Percentiles rank a stretch among this genome's conserved stretches.
phyloP scores from a whole-genome alignment of 345 rosid species.

The Jatropha curcas region DNA sequence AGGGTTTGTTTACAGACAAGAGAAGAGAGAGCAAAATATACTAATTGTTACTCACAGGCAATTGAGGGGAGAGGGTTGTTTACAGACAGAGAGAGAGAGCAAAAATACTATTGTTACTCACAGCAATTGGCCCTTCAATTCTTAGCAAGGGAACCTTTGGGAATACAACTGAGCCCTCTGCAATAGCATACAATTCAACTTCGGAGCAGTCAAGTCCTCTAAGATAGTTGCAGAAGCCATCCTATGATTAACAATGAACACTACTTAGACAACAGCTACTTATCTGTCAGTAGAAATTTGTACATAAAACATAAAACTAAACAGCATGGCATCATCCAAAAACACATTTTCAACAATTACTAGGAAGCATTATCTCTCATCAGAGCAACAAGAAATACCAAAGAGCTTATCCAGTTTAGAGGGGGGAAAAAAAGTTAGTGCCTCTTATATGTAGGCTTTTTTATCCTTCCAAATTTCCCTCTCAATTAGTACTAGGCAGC shows the following conservation, averaged over 20 bases:
- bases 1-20: too few species aligned
- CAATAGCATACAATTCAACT: constrained; percentile 76
- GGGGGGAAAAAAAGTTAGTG: neutral
- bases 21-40: too few species aligned
- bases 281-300: constrained; percentile 1
- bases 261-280: constrained; percentile 20
- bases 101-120: constrained; percentile 43
- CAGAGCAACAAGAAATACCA: neutral
- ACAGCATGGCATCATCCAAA: neutral
- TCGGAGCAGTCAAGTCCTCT: constrained; percentile 86
- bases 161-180: constrained; percentile 90
- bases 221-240: constrained; percentile 78
- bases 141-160: constrained; percentile 93
- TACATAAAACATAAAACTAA: neutral
- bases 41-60: too few species aligned
- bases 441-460: neutral
- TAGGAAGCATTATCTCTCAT: too few species aligned
- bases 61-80: too few species aligned
- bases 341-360: neutral
- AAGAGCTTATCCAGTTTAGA: neutral
- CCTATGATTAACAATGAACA: constrained; percentile 40
- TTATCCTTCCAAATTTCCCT: neutral
- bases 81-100: neutral
- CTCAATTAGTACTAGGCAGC: neutral
- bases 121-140: constrained; percentile 94